Evolutionary conservation across 768 basidiomycete species (phyloP).

Genomic region (Phaeolepiota aurea): DNA sequence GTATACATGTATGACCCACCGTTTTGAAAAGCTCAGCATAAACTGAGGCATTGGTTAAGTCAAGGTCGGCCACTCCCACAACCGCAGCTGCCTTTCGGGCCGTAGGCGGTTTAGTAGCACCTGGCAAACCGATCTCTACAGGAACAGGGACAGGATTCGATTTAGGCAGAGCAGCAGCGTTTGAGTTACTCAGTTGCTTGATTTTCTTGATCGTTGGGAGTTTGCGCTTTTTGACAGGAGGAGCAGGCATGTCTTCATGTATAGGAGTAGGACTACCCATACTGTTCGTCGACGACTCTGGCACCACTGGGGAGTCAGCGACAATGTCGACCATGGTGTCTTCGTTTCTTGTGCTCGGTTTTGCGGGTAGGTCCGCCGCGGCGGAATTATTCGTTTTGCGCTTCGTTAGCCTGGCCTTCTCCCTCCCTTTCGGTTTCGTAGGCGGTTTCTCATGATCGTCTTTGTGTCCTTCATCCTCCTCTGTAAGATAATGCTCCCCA

Average conservation of each 20-base stretch:
- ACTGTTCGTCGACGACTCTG: slow-evolving; percentile 10
- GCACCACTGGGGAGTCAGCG: slow-evolving; percentile 15
- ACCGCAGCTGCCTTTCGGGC: slow-evolving; percentile 31
- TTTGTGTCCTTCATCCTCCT: background rate
- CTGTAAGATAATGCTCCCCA: slow-evolving; percentile 2
- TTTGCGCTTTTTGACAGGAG: slow-evolving; percentile 51
- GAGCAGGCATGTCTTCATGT: slow-evolving; percentile 22
- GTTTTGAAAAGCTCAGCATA: slow-evolving; percentile 56
- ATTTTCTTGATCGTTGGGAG: slow-evolving; percentile 64
- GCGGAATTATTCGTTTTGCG: background rate
- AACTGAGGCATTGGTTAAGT: slow-evolving; percentile 52
- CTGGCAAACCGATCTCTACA: slow-evolving; percentile 18
- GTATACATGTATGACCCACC: slow-evolving; percentile 1
- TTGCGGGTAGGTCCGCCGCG: background rate
- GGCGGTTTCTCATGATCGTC: slow-evolving; percentile 1
- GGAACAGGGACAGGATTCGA: background rate
- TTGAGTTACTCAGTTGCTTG: slow-evolving; percentile 26
- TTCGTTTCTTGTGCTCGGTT: slow-evolving; percentile 15
- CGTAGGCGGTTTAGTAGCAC: slow-evolving; percentile 16
- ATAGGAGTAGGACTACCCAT: slow-evolving; percentile 16
- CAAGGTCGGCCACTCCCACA: slow-evolving; percentile 47
- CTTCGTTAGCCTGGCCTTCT: background rate
- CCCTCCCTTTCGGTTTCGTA: background rate
- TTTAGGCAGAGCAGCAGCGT: slow-evolving; percentile 13
- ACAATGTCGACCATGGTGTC: slow-evolving; percentile 23